Evolutionary conservation across 495 filamentous ascomycete genomes (phyloP), one percentile per base, ranked within the genome.

Genomic region (Chaetomium fimeti): DNA sequence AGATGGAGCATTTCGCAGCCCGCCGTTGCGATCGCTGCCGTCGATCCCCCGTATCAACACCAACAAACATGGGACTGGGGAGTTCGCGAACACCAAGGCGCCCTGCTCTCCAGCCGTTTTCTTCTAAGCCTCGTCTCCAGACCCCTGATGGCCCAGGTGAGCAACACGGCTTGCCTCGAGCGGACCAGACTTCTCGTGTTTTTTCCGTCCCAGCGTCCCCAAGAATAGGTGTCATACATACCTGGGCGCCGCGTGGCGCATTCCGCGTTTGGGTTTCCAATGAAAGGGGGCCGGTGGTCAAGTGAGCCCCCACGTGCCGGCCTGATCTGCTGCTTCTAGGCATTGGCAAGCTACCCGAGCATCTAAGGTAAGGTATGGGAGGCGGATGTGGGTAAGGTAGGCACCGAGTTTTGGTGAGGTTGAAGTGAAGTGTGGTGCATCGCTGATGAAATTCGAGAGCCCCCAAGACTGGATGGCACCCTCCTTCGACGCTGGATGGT

Each of bases 381-480:
- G 32, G 1, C 32, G 32, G 32, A 36, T 36, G 32, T 36, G 32
- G 32, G 32, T 36, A 36, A 9, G n/a, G n/a, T n/a, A n/a, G n/a
- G n/a, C n/a, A n/a, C n/a, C 12, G 6, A 36, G 32, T 36, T 36
- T 36, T 36, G 32, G 32, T 5, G 7, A 36, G 32, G 32, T 36
- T 5, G 12, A 57, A 12, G n/a, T 12, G 53, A 36, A 11, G 28
- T 49, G 43, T 32, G 57, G 57, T 60, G 25, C 45, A 18, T 3
- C 24, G 12, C 5, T 11, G 32, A 36, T 24, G n/a, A 42, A 45
- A 47, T 47, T 22, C 38, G 52, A 25, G 16, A 22, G 25, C 59
- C 47, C 7, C 49, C 22, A 13, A 47, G 52, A 20, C 45, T 63
- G 63, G 65, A 62, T 62, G 56, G 25, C 43, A 65, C 61, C 68